Base-by-base conservation (phyloP, 768 basidiomycete species). In the Auricularia sp. region DNA sequence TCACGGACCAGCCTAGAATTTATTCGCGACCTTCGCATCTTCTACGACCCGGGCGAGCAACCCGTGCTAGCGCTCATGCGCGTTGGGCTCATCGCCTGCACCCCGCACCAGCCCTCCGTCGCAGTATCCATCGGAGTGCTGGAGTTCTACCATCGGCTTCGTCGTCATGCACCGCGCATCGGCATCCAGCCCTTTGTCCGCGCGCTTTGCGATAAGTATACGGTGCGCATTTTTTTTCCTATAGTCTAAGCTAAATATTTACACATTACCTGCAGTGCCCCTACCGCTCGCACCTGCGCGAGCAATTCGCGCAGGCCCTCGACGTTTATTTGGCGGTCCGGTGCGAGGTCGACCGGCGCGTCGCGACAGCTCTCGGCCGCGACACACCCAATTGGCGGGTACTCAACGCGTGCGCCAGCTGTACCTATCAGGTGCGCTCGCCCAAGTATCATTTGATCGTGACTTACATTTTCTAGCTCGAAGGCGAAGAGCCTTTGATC, bases 301-400 rank as follows among this genome's bases (percentile, higher is more conserved):
- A 34, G 1, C 67, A 68, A 21, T 61, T 67, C 33, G 36, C 5
- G 35, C 36, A 53, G 18, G 67, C 67, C 14, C 68, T 64, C 47
- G 64, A 68, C 14, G 11, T 34, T 3, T 68, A 64, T 21, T 42
- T 68, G 1, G 58, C 66, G 42, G 59, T 68, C 14, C 12, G 62
- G 1, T 6, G 62, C n/a, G 29, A 21, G 1, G 64, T 68, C 11
- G 23, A 68, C 2, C 3, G 33, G 12, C 56, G 6, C 12, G 47
- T 68, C 14, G 64, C 62, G 11, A 44, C 16, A 42, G 68, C 61
- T 10, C 62, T 68, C 12, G 61, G 66, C 4, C 44, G 60, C 36
- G 34, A 63, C 61, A 36, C 43, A 0, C 67, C 67, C 3, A 62
- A 68, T 35, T 68, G 66, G 68, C 58, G 67, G 1, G 39, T 64